These are phyloP conservation scores for Solanum peruvianum DNA, from an alignment of 257 asterid species.

Conservation along the genomic window DNA sequence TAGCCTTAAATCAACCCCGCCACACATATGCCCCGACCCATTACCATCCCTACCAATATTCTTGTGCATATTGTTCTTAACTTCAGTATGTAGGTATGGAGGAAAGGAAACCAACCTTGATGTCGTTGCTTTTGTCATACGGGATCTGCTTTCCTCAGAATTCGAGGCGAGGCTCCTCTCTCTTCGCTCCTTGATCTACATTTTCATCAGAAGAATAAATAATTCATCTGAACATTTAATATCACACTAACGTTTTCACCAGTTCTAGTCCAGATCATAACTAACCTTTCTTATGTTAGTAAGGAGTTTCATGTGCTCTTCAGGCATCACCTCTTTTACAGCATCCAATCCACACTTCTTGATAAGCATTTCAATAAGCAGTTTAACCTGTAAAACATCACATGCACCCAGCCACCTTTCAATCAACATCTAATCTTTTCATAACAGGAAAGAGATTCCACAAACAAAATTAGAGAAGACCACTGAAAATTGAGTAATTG, in stretches of 20 bases:
- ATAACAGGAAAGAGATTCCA: neutral
- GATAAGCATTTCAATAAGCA: conserved; percentile 89
- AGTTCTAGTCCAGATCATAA: neutral
- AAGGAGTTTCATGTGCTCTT: conserved; percentile 87
- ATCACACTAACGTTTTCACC: neutral
- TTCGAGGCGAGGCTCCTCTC: conserved; percentile 47
- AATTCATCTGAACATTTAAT: neutral
- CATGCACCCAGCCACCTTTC: neutral
- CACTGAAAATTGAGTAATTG: neutral
- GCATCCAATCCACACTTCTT: conserved; percentile 92
- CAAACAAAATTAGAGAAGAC: neutral
- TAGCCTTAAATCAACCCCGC: too few relatives aligned
- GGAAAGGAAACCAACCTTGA: conserved; percentile 45
- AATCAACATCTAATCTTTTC: neutral
- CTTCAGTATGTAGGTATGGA: conserved; percentile 2
- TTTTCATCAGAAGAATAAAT: neutral
- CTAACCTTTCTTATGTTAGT: conserved; percentile 89
- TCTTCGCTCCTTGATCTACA: conserved; percentile 74
- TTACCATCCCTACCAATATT: too few relatives aligned
- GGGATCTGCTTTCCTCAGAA: conserved; percentile 46
- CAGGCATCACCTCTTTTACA: conserved; percentile 86
- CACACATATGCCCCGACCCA: too few relatives aligned
- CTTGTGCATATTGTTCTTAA: neutral
- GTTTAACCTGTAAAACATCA: conserved; percentile 45
- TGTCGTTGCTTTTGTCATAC: conserved; percentile 68